Evolutionary conservation across 2,329 filamentous ascomycete genomes (phyloP), one percentile per base, ranked within the genome.

Genomic region (Fusarium sp.): DNA sequence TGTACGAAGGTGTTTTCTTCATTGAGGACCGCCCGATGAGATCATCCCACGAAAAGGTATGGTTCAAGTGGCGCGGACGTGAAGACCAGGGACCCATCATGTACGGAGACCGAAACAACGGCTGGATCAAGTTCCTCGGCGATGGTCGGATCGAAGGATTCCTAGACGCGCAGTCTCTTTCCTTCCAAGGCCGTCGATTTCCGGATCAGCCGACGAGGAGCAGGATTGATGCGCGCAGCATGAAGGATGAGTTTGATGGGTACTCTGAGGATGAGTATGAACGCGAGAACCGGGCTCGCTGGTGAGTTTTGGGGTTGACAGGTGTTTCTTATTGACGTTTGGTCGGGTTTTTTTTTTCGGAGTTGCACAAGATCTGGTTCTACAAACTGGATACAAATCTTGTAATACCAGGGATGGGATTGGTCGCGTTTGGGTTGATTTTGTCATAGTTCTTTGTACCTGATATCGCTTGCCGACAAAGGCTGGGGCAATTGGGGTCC

Each of bases 1-100:
- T 83, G 9, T 80, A 86, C 40, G 67, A 79, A 42, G 85, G 86
- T 2, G 76, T 88, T 4, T 76, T 88, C n/a, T 80, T 80, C 36
- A 80, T 88, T 35, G 65, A 80, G 8, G 60, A 82, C 18, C 81
- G 82, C 4, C 84, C 84, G 0, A 79, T 70, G 64, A 35, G 74
- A 38, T 80, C 83, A 3, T 82, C 83, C 0, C 36, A 73, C 9
- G 71, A 80, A 0, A 11, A 7, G 0, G n/a, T 83, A 0, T 29
- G 57, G 1, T 81, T 85, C 67, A 71, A 35, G 6, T 86, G 84
- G 84, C 83, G 84, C 14, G 84, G 83, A 0, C 68, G 77, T 6
- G 81, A 84, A 62, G 18, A 47, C 4, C 69, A 81, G 3, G 81
- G 81, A 4, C 77, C 69, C 18, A 77, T 80, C 14, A 58, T 77